Evolutionary conservation across 305 asterid genomes (phyloP).

Genomic region (Rubia tinctorum): DNA sequence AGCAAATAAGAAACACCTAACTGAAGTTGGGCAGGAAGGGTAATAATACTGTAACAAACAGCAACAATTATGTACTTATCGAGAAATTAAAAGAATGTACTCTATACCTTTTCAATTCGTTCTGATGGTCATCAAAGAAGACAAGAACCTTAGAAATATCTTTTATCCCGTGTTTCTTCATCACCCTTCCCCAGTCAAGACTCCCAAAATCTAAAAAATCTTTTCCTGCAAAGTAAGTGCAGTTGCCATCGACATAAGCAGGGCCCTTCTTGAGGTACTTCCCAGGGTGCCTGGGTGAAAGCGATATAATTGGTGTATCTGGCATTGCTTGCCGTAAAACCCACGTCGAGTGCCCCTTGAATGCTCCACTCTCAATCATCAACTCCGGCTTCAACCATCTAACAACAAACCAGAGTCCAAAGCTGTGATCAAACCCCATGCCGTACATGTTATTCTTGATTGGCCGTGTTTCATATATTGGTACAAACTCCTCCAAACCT

Average conservation of each 20-base stretch:
- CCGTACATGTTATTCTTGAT: slow-evolving; percentile 88
- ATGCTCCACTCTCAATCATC: slow-evolving; percentile 97
- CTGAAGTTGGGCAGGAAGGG: neutral
- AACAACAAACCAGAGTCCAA: slow-evolving; percentile 93
- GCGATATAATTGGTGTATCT: slow-evolving; percentile 65
- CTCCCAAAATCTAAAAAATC: slow-evolving; percentile 94
- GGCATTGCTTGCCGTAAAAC: slow-evolving; percentile 96
- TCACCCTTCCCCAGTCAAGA: slow-evolving; percentile 78
- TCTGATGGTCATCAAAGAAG: slow-evolving; percentile 98
- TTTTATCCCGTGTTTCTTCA: slow-evolving; percentile 65
- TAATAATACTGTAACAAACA: neutral
- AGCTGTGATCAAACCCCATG: slow-evolving; percentile 97
- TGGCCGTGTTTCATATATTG: slow-evolving; percentile 85
- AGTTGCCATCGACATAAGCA: slow-evolving; percentile 93
- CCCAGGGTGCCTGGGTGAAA: slow-evolving; percentile 96
- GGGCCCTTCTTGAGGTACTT: slow-evolving; percentile 92
- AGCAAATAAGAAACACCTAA: slow-evolving; percentile 5
- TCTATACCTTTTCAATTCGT: slow-evolving; percentile 91
- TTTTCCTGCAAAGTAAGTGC: slow-evolving; percentile 90
- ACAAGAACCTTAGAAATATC: slow-evolving; percentile 68
- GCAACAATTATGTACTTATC: neutral
- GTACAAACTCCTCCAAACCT: slow-evolving; percentile 90
- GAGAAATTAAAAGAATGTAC: slow-evolving; percentile 3
- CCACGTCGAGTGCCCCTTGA: slow-evolving; percentile 99
- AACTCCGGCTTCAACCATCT: slow-evolving; percentile 81